Conservation (phyloP, 495 filamentous ascomycete genomes). For the Penicillium macrosclerotiorum region DNA sequence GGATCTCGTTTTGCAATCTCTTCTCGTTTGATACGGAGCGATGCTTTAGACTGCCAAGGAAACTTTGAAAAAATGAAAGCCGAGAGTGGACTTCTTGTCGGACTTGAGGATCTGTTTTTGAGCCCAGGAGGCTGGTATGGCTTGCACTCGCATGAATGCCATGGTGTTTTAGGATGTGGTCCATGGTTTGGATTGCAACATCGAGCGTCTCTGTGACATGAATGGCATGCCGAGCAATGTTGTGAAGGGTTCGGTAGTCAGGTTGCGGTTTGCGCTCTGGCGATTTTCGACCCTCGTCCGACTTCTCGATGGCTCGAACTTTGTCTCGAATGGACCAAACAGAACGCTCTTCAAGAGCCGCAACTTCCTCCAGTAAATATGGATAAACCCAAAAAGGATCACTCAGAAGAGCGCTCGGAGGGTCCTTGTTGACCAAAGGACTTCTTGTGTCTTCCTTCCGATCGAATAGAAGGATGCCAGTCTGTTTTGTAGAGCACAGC, state of each 20-base stretch:
- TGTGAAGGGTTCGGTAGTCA: conserved; percentile 41
- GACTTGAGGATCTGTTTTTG: not conserved
- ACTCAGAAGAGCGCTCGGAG: not conserved
- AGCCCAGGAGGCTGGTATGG: not conserved
- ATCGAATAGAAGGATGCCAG: conserved; percentile 35
- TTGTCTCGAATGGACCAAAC: conserved; percentile 28
- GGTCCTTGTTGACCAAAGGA: not conserved
- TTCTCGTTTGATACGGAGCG: conserved; percentile 41
- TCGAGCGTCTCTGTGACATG: conserved; percentile 47
- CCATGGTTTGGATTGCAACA: conserved; percentile 32
- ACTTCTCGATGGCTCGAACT: conserved; percentile 24
- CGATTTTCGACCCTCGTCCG: not conserved
- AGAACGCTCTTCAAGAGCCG: conserved; percentile 17
- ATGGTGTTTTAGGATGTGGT: conserved; percentile 35
- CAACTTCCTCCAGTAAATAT: conserved; percentile 14
- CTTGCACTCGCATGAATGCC: not conserved
- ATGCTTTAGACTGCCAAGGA: conserved; percentile 33
- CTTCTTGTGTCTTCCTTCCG: not conserved
- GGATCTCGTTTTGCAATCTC: conserved; percentile 44
- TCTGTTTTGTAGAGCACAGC: conserved; percentile 20
- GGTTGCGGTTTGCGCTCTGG: conserved; percentile 10
- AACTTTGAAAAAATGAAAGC: conserved; percentile 10
- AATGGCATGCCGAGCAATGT: conserved; percentile 47
- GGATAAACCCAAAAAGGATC: conserved; percentile 25
- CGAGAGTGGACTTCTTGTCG: conserved; percentile 4